A percentile compares a stretch with the other conserved stretches of the same genome.
These are phyloP conservation scores for Scutellaria minor DNA, from an alignment of 257 asterid genomes.

Conservation along the genomic window DNA sequence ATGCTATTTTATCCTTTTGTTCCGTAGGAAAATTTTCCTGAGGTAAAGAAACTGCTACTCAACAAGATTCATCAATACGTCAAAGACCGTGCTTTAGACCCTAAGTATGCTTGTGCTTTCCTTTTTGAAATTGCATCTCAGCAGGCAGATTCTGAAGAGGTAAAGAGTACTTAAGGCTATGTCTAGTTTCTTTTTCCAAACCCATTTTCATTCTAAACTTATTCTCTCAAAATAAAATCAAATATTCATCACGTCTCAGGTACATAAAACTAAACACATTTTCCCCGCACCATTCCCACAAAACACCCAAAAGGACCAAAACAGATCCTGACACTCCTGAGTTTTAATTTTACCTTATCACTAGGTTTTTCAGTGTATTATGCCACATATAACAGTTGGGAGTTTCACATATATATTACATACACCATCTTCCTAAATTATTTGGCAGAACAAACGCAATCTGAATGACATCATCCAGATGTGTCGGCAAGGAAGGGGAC, in stretches of 20 bases:
- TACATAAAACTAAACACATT: neutral
- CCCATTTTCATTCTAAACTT: neutral
- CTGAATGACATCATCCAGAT: constrained; percentile 86
- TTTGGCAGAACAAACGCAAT: constrained; percentile 77
- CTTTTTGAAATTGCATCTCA: constrained; percentile 68
- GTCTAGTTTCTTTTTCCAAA: constrained; percentile 5
- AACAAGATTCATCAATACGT: constrained; percentile 87
- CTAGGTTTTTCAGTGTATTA: constrained; percentile 16
- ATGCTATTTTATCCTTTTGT: constrained; percentile 23
- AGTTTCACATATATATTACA: constrained; percentile 16
- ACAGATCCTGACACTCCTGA: constrained; percentile 4
- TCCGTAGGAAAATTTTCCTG: constrained; percentile 75
- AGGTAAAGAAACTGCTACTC: constrained; percentile 72
- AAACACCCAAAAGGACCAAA: neutral
- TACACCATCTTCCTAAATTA: constrained; percentile 32
- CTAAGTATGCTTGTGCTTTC: constrained; percentile 91
- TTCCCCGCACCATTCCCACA: constrained; percentile 2
- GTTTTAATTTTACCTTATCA: constrained; percentile 22
- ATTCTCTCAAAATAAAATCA: constrained; percentile 9
- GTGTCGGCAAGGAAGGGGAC: constrained; percentile 83
- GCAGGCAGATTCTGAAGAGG: constrained; percentile 73
- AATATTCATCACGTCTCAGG: neutral
- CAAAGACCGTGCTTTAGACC: constrained; percentile 87
- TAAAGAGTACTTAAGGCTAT: constrained; percentile 37
- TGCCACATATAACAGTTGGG: constrained; percentile 13